phyloP scores from a whole-genome alignment of 257 asterid genomes.

The Coffea eugenioides region DNA sequence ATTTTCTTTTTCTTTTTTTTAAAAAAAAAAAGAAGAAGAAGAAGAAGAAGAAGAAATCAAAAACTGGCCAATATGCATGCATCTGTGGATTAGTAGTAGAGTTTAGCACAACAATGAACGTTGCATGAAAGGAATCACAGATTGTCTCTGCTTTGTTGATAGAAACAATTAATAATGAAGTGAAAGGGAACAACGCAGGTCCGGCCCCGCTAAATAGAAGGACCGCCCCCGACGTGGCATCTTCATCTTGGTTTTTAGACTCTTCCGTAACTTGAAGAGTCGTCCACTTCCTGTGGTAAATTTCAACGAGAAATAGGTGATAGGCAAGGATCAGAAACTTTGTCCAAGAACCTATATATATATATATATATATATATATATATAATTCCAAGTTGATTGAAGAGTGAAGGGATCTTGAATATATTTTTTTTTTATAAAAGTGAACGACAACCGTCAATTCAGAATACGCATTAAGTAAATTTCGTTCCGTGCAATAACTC shows the following conservation, averaged over 20 bases:
- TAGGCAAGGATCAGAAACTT: background rate
- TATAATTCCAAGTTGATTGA: too few relatives aligned
- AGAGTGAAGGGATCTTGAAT: too few relatives aligned
- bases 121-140: constrained; percentile 1
- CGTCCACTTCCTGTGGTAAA: background rate
- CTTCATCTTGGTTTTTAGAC: background rate
- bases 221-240: constrained; percentile 1
- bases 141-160: background rate
- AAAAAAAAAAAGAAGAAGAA: too few relatives aligned
- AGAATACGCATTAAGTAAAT: too few relatives aligned
- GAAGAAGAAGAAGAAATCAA: too few relatives aligned
- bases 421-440: too few relatives aligned
- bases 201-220: background rate
- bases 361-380: too few relatives aligned
- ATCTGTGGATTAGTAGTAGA: background rate
- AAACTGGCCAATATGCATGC: background rate
- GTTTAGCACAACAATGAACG: background rate
- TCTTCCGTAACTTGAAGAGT: too few relatives aligned
- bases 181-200: constrained; percentile 6
- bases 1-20: background rate
- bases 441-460: too few relatives aligned
- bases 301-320: background rate
- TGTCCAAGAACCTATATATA: too few relatives aligned
- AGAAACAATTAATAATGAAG: background rate
- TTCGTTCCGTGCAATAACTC: too few relatives aligned